Conservation (phyloP, 2,329 filamentous ascomycete genomes). For the Epichloe gansuensis region DNA sequence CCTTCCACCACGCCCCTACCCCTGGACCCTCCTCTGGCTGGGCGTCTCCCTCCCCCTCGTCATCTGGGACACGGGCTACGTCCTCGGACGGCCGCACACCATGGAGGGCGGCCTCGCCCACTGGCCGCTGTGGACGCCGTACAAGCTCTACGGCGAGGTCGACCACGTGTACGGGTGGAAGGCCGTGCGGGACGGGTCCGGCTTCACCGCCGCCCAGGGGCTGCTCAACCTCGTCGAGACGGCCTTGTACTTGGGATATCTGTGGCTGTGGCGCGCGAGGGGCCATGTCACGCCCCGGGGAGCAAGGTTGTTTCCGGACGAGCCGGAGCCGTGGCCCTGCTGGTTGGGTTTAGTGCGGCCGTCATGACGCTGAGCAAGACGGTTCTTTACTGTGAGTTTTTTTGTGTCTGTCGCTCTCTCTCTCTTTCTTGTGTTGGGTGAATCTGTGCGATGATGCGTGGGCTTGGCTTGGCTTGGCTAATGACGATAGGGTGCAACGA, state of each 20-base stretch:
- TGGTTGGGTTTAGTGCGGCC: slow-evolving; percentile 39
- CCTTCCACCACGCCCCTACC: slow-evolving; percentile 31
- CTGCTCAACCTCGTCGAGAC: slow-evolving; percentile 58
- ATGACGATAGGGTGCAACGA: slow-evolving; percentile 40
- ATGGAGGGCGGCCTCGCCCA: slow-evolving; percentile 70
- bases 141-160: slow-evolving; percentile 66
- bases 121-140: slow-evolving; percentile 61
- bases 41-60: slow-evolving; percentile 65
- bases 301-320: slow-evolving; percentile 28
- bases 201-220: slow-evolving; percentile 69
- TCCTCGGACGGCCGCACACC: slow-evolving; percentile 65
- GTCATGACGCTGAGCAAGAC: slow-evolving; percentile 53
- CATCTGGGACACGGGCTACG: slow-evolving; percentile 69
- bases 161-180: slow-evolving; percentile 76
- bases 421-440: background rate
- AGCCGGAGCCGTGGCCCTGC: slow-evolving; percentile 30
- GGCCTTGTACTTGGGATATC: slow-evolving; percentile 48
- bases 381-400: slow-evolving; percentile 42
- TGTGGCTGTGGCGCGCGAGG: slow-evolving; percentile 22
- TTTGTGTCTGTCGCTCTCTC: slow-evolving; percentile 4
- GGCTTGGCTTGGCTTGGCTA: background rate
- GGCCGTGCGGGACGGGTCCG: slow-evolving; percentile 52
- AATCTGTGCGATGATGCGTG: background rate
- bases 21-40: slow-evolving; percentile 54
- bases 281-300: slow-evolving; percentile 10